Conservation (phyloP, 495 filamentous ascomycete genomes). For the Evansstolkia leycettana region DNA sequence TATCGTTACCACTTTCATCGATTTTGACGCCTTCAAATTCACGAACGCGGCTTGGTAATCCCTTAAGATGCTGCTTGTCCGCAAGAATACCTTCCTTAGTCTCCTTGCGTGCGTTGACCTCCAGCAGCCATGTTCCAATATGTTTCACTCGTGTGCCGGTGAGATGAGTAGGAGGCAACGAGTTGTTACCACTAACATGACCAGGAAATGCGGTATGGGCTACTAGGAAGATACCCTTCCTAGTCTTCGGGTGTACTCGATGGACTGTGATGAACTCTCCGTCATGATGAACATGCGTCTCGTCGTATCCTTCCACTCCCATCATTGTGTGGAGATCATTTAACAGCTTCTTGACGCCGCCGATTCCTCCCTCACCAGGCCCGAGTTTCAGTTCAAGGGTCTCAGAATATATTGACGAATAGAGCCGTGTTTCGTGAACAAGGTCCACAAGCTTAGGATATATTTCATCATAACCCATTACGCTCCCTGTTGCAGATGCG, state of each 20-base stretch:
- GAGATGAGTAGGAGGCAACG: conserved; percentile 64
- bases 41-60: conserved; percentile 68
- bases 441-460: conserved; percentile 88
- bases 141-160: conserved; percentile 61
- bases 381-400: conserved; percentile 41
- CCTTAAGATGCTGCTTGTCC: conserved; percentile 60
- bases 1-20: conserved; percentile 54
- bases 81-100: conserved; percentile 47
- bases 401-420: conserved; percentile 59
- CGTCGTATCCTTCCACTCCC: conserved; percentile 86
- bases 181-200: conserved; percentile 66
- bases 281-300: conserved; percentile 95
- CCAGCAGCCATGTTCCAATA: conserved; percentile 78
- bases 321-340: conserved; percentile 89
- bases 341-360: conserved; percentile 75
- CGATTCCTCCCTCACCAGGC: conserved; percentile 66
- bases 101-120: conserved; percentile 61
- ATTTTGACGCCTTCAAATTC: conserved; percentile 58
- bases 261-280: conserved; percentile 94
- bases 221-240: conserved; percentile 88
- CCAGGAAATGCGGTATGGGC: conserved; percentile 92
- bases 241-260: conserved; percentile 75
- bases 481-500: conserved; percentile 81
- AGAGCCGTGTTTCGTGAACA: conserved; percentile 74
- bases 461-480: conserved; percentile 98